Evolutionary conservation across 108 stramenopile species (phyloP).

Genomic region (Fragilaria crotonensis): DNA sequence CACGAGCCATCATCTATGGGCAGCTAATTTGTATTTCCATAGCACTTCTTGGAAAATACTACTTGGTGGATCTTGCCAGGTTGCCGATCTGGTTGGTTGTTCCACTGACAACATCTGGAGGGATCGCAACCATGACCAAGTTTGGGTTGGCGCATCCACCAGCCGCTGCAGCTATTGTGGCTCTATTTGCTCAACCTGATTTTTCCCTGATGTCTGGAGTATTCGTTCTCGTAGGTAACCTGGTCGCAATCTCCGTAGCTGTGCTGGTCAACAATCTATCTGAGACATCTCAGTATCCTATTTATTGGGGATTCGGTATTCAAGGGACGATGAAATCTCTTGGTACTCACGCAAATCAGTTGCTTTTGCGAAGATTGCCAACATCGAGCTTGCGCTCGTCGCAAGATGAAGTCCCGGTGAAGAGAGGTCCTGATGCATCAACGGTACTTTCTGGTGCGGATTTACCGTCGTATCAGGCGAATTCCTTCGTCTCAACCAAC

Average conservation of each 20-base stretch:
- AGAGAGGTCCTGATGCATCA: too few species aligned
- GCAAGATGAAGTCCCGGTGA: too few species aligned
- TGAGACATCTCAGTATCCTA: constrained; percentile 50
- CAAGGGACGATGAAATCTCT: too few species aligned
- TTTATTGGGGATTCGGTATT: constrained; percentile 32
- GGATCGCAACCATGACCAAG: constrained; percentile 32
- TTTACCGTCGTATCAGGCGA: too few species aligned
- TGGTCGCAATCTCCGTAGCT: constrained; percentile 27
- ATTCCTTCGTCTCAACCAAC: too few species aligned
- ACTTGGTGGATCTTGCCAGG: neutral
- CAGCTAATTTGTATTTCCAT: constrained; percentile 25
- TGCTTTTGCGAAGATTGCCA: too few species aligned
- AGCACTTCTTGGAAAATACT: neutral
- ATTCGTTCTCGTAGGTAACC: constrained; percentile 19
- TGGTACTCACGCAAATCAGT: too few species aligned
- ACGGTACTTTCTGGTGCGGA: too few species aligned
- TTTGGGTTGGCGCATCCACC: constrained; percentile 49
- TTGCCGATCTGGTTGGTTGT: neutral
- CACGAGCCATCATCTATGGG: constrained; percentile 36
- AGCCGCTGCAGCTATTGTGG: constrained; percentile 33
- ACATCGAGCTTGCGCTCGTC: too few species aligned
- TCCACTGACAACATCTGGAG: neutral
- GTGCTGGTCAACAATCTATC: constrained; percentile 42
- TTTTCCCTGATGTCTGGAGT: neutral
- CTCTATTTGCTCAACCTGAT: constrained; percentile 22